A percentile compares a stretch with the other conserved stretches of the same genome.
These are phyloP conservation scores for Macrolepiota albuminosa DNA, from an alignment of 768 basidiomycete species.

Conservation along the genomic window DNA sequence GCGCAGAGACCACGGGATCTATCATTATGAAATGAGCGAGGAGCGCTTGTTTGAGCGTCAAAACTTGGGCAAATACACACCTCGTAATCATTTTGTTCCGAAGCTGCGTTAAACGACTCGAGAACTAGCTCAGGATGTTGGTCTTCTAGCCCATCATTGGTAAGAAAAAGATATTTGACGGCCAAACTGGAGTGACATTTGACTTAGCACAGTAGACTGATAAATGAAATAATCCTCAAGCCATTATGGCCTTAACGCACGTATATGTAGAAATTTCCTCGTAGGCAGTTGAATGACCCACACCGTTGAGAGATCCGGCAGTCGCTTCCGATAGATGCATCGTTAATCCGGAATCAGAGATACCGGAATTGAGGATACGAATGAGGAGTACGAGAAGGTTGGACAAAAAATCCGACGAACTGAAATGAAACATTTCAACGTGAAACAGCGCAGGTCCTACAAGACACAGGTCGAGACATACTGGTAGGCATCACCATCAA, in stretches of 20 bases:
- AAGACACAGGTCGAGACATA: conserved; percentile 29
- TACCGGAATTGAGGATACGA: conserved; percentile 82
- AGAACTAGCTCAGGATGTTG: conserved; percentile 51
- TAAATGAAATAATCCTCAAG: conserved; percentile 11
- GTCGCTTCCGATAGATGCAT: conserved; percentile 92
- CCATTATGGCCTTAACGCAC: conserved; percentile 39
- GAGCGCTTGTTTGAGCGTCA: not conserved
- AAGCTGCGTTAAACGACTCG: conserved; percentile 75
- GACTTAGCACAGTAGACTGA: not conserved
- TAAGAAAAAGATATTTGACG: conserved; percentile 86
- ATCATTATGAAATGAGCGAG: not conserved
- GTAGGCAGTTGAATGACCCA: conserved; percentile 86
- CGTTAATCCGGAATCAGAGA: conserved; percentile 87
- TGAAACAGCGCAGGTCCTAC: not conserved
- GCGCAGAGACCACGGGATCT: conserved; percentile 38
- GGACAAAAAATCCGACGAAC: conserved; percentile 88
- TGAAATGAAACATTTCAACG: conserved; percentile 19
- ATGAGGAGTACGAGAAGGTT: conserved; percentile 86
- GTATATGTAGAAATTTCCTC: conserved; percentile 74
- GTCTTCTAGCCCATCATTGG: conserved; percentile 54
- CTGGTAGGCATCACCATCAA: conserved; percentile 94
- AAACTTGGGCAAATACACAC: conserved; percentile 28
- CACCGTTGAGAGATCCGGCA: conserved; percentile 84
- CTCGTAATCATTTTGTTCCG: conserved; percentile 91
- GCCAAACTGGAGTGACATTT: conserved; percentile 49